Conservation (phyloP, 2,329 filamentous ascomycete genomes). For the Colletotrichum siamense region DNA sequence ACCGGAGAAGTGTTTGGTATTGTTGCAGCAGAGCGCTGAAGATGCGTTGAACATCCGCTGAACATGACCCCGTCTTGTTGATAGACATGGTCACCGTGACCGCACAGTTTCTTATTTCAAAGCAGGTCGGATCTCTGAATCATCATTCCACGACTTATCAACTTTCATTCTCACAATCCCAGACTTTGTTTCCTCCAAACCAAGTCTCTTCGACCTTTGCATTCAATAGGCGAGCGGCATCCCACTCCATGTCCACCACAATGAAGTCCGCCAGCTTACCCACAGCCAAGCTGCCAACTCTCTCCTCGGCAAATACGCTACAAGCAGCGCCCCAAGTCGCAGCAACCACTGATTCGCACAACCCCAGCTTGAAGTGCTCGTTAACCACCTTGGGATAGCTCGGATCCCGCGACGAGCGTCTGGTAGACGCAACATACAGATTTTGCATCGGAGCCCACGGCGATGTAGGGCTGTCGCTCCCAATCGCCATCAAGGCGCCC, state of each 20-base stretch:
- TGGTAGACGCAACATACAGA: conserved; percentile 63
- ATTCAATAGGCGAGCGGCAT: conserved; percentile 48
- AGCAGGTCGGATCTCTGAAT: neutral
- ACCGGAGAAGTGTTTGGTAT: neutral
- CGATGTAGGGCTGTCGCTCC: conserved; percentile 65
- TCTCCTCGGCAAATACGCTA: conserved; percentile 61
- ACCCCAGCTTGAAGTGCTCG: conserved; percentile 54
- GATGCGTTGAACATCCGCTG: neutral
- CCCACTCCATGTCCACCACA: conserved; percentile 54
- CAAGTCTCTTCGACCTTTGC: conserved; percentile 58
- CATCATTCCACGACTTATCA: neutral
- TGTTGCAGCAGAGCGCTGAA: neutral
- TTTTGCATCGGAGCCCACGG: conserved; percentile 60
- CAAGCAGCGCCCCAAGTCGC: conserved; percentile 62
- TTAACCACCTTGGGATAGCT: conserved; percentile 50
- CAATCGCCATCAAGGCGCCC: conserved; percentile 61
- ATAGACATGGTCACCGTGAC: neutral
- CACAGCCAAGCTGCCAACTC: conserved; percentile 55
- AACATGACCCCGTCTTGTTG: neutral
- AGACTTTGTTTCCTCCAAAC: conserved; percentile 53
- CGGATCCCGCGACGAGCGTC: conserved; percentile 58
- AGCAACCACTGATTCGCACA: conserved; percentile 59
- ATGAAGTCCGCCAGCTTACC: conserved; percentile 65
- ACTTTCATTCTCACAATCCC: neutral
- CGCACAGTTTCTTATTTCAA: neutral